A percentile compares a stretch with the other conserved stretches of the same genome.
Evolutionary conservation across 345 rosid genomes (phyloP).

Genomic region (Citropsis articulata): DNA sequence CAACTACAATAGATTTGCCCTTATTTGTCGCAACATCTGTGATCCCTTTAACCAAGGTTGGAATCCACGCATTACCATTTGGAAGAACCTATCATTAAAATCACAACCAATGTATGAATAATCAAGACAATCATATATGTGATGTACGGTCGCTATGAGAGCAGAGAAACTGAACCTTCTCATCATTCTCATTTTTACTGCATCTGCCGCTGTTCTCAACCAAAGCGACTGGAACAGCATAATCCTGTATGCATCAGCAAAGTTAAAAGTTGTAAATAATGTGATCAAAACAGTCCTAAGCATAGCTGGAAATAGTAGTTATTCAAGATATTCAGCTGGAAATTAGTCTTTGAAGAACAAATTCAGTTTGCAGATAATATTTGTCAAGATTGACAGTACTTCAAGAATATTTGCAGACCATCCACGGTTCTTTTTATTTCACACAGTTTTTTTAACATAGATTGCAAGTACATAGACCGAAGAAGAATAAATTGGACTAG

Average conservation of each 20-base stretch:
- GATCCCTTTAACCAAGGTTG: constrained; percentile 57
- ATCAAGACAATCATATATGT: not conserved
- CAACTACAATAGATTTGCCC: constrained; percentile 50
- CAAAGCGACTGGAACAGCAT: constrained; percentile 50
- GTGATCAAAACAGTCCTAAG: not conserved
- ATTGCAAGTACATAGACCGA: not conserved
- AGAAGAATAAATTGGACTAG: not conserved
- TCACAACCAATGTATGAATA: constrained; percentile 3
- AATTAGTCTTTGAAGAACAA: not conserved
- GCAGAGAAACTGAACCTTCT: constrained; percentile 49
- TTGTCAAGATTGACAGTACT: not conserved
- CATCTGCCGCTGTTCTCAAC: constrained; percentile 89
- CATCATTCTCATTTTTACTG: constrained; percentile 70
- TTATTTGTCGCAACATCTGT: constrained; percentile 60
- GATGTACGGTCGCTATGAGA: constrained; percentile 2
- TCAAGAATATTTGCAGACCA: not conserved
- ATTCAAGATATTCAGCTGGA: not conserved
- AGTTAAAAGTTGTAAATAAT: not conserved
- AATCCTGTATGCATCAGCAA: constrained; percentile 40
- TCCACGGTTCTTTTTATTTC: not conserved
- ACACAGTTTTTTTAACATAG: not conserved
- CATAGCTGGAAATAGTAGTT: not conserved
- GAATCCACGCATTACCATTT: constrained; percentile 71
- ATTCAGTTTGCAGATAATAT: not conserved
- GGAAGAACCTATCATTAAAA: constrained; percentile 53